These are phyloP conservation scores for Stylonectria norvegica DNA, from an alignment of 2,329 filamentous ascomycete genomes.

Conservation along the genomic window DNA sequence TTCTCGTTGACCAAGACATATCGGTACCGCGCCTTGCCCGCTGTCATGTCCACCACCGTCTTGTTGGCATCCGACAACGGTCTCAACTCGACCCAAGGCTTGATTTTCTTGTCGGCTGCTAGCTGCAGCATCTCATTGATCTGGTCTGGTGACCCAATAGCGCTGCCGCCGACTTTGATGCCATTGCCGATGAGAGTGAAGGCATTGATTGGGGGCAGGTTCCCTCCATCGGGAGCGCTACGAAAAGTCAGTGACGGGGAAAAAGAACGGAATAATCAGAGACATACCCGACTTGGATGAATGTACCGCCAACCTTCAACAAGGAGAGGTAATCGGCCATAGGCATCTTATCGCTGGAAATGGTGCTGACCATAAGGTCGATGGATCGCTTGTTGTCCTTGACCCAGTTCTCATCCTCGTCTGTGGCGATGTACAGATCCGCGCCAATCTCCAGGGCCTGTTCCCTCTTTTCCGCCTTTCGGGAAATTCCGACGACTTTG, in stretches of 20 bases:
- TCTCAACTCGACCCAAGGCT: conserved; percentile 54
- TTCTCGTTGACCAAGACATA: conserved; percentile 45
- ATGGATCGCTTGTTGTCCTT: conserved; percentile 47
- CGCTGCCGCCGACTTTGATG: conserved; percentile 43
- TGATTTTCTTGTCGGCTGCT: conserved; percentile 53
- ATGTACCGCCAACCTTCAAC: conserved; percentile 55
- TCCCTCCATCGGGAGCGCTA: conserved; percentile 25
- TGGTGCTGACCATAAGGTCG: conserved; percentile 58
- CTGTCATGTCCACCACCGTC: conserved; percentile 52
- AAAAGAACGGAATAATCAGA: conserved; percentile 9
- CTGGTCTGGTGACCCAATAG: conserved; percentile 49
- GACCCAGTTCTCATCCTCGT: conserved; percentile 51
- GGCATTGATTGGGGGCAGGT: conserved; percentile 22
- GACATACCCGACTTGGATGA: conserved; percentile 59
- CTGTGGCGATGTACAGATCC: conserved; percentile 42
- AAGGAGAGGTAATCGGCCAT: conserved; percentile 58
- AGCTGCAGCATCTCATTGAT: conserved; percentile 59
- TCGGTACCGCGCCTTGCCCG: conserved; percentile 48
- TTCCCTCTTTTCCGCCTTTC: conserved; percentile 47
- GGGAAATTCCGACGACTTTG: conserved; percentile 56
- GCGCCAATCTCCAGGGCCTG: conserved; percentile 57
- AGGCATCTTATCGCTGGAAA: conserved; percentile 55
- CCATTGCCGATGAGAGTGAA: conserved; percentile 20
- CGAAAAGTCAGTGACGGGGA: conserved; percentile 46
- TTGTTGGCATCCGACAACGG: conserved; percentile 55